A percentile compares a stretch with the other conserved stretches of the same genome.
These are phyloP conservation scores for Ciborinia camelliae DNA, from an alignment of 2,329 filamentous ascomycete genomes.

Conservation along the genomic window DNA sequence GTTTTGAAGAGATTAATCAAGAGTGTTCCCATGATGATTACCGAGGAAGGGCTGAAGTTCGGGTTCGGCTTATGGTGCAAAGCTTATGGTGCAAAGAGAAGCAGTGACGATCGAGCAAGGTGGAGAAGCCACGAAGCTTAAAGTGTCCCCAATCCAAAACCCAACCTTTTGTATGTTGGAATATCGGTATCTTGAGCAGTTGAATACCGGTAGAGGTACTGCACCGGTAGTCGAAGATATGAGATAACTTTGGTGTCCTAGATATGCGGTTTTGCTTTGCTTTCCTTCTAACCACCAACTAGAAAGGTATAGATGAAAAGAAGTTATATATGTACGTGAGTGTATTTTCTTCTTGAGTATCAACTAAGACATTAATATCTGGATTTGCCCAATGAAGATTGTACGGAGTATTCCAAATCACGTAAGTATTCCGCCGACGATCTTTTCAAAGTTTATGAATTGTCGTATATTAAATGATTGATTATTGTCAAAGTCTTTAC, in stretches of 20 bases:
- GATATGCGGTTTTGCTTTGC: neutral
- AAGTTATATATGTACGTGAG: neutral
- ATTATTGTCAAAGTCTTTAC: neutral
- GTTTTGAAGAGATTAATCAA: neutral
- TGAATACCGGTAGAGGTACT: too few species aligned
- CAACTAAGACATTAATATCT: neutral
- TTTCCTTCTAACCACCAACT: neutral
- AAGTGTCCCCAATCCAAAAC: neutral
- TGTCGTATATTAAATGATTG: neutral
- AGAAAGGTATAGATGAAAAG: neutral
- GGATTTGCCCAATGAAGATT: too few species aligned
- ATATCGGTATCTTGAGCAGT: neutral
- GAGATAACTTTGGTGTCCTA: neutral
- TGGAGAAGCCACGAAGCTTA: neutral
- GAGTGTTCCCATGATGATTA: neutral
- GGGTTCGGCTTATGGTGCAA: neutral
- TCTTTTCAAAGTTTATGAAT: neutral
- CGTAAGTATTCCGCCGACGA: constrained; percentile 5
- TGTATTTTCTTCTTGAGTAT: neutral
- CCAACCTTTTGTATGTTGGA: neutral
- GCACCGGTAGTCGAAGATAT: neutral
- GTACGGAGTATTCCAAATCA: neutral
- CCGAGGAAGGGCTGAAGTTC: neutral
- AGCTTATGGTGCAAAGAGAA: too few species aligned
- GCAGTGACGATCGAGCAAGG: neutral